phyloP scores from a whole-genome alignment of 2,329 filamentous ascomycete genomes.

The Rhytidhysteron rufulum region DNA sequence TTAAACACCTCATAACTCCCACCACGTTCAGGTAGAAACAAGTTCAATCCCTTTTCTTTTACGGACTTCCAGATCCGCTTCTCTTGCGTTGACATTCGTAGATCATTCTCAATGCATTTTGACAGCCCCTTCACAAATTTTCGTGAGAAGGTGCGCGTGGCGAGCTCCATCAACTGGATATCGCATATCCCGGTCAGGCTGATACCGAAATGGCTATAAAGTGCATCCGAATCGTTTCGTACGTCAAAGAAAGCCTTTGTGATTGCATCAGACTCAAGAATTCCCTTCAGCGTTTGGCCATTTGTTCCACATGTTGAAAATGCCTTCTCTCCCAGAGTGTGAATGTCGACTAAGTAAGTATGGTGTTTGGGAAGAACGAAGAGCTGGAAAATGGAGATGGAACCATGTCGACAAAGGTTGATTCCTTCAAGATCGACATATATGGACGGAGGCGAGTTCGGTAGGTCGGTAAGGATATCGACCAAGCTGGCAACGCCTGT shows the following conservation, averaged over 20 bases:
- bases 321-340: slow-evolving; percentile 17
- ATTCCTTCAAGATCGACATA: slow-evolving; percentile 25
- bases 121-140: slow-evolving; percentile 7
- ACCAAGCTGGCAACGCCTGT: no score
- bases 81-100: neutral
- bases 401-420: slow-evolving; percentile 19
- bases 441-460: no score
- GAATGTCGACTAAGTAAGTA: slow-evolving; percentile 28
- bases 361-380: slow-evolving; percentile 7
- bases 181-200: slow-evolving; percentile 14
- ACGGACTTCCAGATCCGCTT: slow-evolving; percentile 9
- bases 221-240: slow-evolving; percentile 24
- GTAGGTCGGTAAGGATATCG: no score
- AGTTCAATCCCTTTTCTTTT: slow-evolving; percentile 16
- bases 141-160: slow-evolving; percentile 7
- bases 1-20: slow-evolving; percentile 27
- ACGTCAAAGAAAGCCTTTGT: slow-evolving; percentile 26
- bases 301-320: slow-evolving; percentile 19
- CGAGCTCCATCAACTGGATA: slow-evolving; percentile 19
- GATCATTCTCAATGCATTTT: slow-evolving; percentile 11
- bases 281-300: slow-evolving; percentile 20
- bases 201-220: slow-evolving; percentile 16
- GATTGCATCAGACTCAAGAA: slow-evolving; percentile 23
- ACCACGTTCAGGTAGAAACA: slow-evolving; percentile 20
- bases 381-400: slow-evolving; percentile 20